Evolutionary conservation across 2,329 filamentous ascomycete genomes (phyloP).

Genomic region (Beauveria sp.): DNA sequence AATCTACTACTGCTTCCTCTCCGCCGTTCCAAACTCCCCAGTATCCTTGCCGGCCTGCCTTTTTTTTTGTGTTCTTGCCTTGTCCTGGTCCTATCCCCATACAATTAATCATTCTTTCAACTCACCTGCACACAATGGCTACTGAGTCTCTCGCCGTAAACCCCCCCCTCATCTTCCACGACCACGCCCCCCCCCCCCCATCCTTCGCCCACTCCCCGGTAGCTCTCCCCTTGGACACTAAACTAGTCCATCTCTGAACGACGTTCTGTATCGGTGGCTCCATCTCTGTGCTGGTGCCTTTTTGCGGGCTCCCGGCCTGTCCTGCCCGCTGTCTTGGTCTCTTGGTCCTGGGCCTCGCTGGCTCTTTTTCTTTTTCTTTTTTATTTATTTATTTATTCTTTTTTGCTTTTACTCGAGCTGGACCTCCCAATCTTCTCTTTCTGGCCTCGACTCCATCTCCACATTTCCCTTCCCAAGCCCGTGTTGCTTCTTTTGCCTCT

Average conservation of each 20-base stretch:
- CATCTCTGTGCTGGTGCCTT: background rate
- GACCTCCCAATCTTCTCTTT: background rate
- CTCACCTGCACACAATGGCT: background rate
- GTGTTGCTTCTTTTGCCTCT: conserved; percentile 9
- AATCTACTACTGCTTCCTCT: background rate
- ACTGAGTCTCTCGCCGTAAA: background rate
- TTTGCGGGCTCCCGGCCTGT: background rate
- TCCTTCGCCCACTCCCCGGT: background rate
- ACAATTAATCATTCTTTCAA: background rate
- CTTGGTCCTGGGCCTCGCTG: background rate
- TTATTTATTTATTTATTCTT: background rate
- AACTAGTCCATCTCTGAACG: conserved; percentile 10
- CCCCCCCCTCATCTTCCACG: background rate
- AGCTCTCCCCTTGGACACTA: conserved; percentile 5
- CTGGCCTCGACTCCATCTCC: conserved; percentile 9
- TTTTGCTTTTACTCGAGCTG: conserved; percentile 6
- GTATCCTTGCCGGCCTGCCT: background rate
- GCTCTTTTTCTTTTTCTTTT: background rate
- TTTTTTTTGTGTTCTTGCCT: background rate
- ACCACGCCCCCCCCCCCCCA: background rate
- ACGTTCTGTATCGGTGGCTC: conserved; percentile 8
- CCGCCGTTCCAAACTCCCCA: background rate
- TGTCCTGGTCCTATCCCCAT: background rate
- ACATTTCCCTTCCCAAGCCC: conserved; percentile 1
- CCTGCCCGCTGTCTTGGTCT: background rate